phyloP scores from a whole-genome alignment of 257 asterid genomes.

The Gentiana straminea region DNA sequence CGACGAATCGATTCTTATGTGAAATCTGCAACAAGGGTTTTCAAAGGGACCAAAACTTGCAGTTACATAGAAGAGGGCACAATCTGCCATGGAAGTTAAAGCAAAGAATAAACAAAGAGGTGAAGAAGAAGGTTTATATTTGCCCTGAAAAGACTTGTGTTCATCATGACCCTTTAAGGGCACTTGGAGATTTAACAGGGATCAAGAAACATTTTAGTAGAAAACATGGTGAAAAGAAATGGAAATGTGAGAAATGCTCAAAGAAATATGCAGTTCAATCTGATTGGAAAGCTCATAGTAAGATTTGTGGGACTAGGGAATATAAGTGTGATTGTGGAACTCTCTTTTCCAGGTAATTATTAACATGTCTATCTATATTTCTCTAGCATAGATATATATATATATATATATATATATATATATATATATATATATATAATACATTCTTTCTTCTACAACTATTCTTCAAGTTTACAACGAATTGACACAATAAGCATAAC shows the following conservation, averaged over 20 bases:
- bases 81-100: conserved; percentile 92
- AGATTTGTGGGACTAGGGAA: conserved; percentile 93
- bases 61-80: conserved; percentile 84
- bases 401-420: not conserved
- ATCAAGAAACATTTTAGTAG: conserved; percentile 78
- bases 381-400: too few relatives aligned
- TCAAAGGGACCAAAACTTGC: conserved; percentile 88
- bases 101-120: conserved; percentile 58
- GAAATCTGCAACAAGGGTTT: conserved; percentile 96
- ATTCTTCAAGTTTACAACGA: too few relatives aligned
- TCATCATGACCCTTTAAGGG: conserved; percentile 77
- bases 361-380: too few relatives aligned
- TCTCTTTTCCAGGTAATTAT: conserved; percentile 75
- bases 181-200: conserved; percentile 80
- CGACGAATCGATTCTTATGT: conserved; percentile 77
- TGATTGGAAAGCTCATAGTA: conserved; percentile 92
- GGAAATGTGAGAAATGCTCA: conserved; percentile 89
- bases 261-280: conserved; percentile 92
- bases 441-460: too few relatives aligned
- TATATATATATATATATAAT: too few relatives aligned
- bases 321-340: conserved; percentile 94
- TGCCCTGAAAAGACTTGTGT: conserved; percentile 84
- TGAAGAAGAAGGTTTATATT: conserved; percentile 70
- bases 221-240: conserved; percentile 91
- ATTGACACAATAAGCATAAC: too few relatives aligned